Evolutionary conservation across 176 grass and related monocot species (phyloP).

Genomic region (Oryza brachyantha): DNA sequence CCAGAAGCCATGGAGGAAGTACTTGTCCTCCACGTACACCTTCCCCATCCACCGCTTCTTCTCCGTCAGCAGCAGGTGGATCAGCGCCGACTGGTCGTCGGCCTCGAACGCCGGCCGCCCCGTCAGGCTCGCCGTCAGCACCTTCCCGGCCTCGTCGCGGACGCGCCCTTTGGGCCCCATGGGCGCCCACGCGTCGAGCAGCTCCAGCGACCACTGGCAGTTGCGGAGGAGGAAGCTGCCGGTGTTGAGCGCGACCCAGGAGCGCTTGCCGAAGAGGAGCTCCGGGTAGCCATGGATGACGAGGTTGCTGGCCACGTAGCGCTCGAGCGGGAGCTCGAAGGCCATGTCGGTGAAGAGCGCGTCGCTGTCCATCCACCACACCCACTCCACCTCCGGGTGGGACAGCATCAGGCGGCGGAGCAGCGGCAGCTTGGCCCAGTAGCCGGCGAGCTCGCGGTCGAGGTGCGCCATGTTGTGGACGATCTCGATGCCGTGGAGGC

Average conservation of each 20-base stretch:
- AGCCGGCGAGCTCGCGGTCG: constrained; percentile 46
- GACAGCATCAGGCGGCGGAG: constrained; percentile 69
- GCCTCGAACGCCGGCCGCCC: constrained; percentile 64
- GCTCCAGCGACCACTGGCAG: constrained; percentile 85
- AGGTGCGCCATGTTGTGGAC: constrained; percentile 47
- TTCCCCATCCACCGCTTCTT: constrained; percentile 52
- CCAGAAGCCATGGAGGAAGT: constrained; percentile 64
- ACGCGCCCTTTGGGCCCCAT: constrained; percentile 57
- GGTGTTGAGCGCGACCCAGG: constrained; percentile 57
- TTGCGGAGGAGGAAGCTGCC: constrained; percentile 75
- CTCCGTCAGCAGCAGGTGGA: constrained; percentile 67
- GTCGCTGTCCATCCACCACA: constrained; percentile 82
- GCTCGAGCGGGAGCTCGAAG: constrained; percentile 55
- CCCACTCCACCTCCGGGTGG: constrained; percentile 85
- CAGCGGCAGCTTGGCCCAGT: constrained; percentile 68
- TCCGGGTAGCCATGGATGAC: constrained; percentile 53
- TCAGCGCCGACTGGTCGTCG: constrained; percentile 77
- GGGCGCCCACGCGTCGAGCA: constrained; percentile 71
- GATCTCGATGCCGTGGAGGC: constrained; percentile 69
- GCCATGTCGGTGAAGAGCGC: constrained; percentile 85
- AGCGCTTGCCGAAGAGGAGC: constrained; percentile 43
- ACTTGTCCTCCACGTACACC: constrained; percentile 73
- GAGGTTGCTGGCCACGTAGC: constrained; percentile 53
- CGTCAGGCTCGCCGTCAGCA: constrained; percentile 44
- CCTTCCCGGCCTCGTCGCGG: constrained; percentile 48